Evolutionary conservation across 2,329 filamentous ascomycete genomes (phyloP), one percentile per base, ranked within the genome.

Genomic region (Colletotrichum cuscutae): DNA sequence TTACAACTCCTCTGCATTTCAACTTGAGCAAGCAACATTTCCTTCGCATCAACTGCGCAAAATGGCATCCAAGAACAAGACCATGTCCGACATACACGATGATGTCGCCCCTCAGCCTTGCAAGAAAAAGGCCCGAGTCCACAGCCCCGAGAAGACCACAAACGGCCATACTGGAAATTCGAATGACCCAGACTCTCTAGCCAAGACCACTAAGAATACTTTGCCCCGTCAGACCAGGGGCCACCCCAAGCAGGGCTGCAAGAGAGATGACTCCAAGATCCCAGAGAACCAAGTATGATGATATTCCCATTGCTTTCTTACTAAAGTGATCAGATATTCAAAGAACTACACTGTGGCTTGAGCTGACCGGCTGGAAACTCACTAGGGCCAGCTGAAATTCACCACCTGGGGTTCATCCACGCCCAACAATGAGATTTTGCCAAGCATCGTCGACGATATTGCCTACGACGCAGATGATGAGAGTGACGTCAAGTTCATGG

Each of bases 141-240:
- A 53, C 0, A 30, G n/a, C 13, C 11, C 2, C 4, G 7, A 9
- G 4, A 22, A 26, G 1, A 2, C 13, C 12, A 7, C 1, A 2
- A 6, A 24, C 7, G 12, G 4, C 22, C 8, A 30, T 12, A 6
- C 7, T 24, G 13, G 12, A 28, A 19, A 3, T 8, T n/a, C 42
- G 2, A n/a, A n/a, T n/a, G 6, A 19, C 2, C 12, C 12, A 2
- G 35, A 35, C 7, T 3, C 60, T 13, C 49, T 63, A 28, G 49
- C 26, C 28, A 53, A 53, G 28, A 28, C 28, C 28, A 28, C 53
- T 9, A n/a, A 42, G 15, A 5, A 35, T 8, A 42, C 60, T 11
- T 28, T 63, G 4, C 32, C 15, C 13, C n/a, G 1, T 12, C 60
- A 63, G n/a, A 24, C 22, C 46, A 22, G 19, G 4, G 46, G 19